Conservation (phyloP, 495 filamentous ascomycete species). For the Stereocaulon alpinum region DNA sequence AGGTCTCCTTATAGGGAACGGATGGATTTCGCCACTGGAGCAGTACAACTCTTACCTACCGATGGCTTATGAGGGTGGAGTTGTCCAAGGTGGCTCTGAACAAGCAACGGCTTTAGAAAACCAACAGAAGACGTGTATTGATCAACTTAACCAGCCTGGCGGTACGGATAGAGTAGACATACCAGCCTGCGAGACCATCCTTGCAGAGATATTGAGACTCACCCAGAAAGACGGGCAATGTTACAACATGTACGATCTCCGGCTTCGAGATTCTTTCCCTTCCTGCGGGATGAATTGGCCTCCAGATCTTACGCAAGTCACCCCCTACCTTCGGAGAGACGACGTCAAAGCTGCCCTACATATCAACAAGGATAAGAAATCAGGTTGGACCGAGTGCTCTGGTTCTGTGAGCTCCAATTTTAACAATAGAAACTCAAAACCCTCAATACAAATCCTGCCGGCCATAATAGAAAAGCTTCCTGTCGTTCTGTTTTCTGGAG, state of each 20-base stretch:
- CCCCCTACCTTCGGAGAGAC: conserved; percentile 71
- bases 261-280: conserved; percentile 59
- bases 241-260: conserved; percentile 91
- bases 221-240: conserved; percentile 53
- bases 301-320: conserved; percentile 63
- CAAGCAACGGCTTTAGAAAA: conserved; percentile 56
- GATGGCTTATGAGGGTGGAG: conserved; percentile 62
- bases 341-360: conserved; percentile 76
- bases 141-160: conserved; percentile 42
- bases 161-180: conserved; percentile 55
- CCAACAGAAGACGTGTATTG: conserved; percentile 53
- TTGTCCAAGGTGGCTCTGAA: conserved; percentile 57
- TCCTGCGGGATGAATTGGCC: conserved; percentile 96
- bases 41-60: conserved; percentile 85
- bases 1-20: conserved; percentile 90
- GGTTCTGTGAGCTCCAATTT: conserved; percentile 65
- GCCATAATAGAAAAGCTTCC: conserved; percentile 60
- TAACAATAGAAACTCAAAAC: conserved; percentile 53
- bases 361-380: conserved; percentile 66
- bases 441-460: conserved; percentile 66
- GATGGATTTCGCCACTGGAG: conserved; percentile 83
- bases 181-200: conserved; percentile 58
- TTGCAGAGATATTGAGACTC: conserved; percentile 54
- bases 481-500: conserved; percentile 81
- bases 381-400: conserved; percentile 88